Conservation (phyloP, 345 rosid genomes). For the Viola odorata region DNA sequence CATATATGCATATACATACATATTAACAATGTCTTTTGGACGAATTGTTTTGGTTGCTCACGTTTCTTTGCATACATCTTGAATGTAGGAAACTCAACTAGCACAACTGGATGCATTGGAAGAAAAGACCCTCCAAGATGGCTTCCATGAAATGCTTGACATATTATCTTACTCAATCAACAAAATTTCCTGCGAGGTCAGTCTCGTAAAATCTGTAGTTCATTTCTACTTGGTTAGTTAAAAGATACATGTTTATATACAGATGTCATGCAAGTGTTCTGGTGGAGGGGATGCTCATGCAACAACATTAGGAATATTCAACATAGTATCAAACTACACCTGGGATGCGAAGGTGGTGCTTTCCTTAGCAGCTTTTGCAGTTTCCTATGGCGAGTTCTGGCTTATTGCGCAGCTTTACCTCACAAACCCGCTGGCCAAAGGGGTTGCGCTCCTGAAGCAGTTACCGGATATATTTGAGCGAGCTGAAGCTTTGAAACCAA, state of each 20-base stretch:
- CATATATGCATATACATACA: not conserved
- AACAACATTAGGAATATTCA: conserved; percentile 19
- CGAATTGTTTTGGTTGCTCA: not conserved
- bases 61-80: not conserved
- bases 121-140: conserved; percentile 30
- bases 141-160: conserved; percentile 35
- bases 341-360: conserved; percentile 25
- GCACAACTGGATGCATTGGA: conserved; percentile 30
- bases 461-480: conserved; percentile 21
- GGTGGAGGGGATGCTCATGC: conserved; percentile 20
- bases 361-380: conserved; percentile 23
- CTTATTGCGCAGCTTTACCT: conserved; percentile 16
- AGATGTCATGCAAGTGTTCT: conserved; percentile 21
- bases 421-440: conserved; percentile 22
- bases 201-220: not conserved
- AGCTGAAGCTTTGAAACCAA: conserved; percentile 16
- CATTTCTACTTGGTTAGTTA: not conserved
- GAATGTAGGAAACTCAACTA: conserved; percentile 22
- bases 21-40: not conserved
- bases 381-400: conserved; percentile 25
- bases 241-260: not conserved
- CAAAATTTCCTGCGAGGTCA: conserved; percentile 59
- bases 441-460: conserved; percentile 19
- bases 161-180: conserved; percentile 34
- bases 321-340: conserved; percentile 17